phyloP scores from a whole-genome alignment of 108 stramenopile species.

The Cyclotella cryptica region DNA sequence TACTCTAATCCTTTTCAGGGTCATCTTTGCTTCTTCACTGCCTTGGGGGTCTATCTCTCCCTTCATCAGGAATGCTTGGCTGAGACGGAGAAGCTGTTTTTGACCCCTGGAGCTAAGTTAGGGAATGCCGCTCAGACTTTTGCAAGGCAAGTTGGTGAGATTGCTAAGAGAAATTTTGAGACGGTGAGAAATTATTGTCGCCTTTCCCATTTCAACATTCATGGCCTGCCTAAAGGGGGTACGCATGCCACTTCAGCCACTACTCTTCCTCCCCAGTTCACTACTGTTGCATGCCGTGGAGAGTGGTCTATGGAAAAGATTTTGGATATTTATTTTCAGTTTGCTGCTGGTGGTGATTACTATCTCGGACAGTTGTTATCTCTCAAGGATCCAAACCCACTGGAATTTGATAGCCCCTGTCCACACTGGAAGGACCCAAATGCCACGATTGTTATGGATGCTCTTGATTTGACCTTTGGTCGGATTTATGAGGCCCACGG shows the following conservation, averaged over 20 bases:
- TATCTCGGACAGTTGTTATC: conserved; percentile 52
- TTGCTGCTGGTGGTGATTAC: conserved; percentile 49
- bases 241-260: conserved; percentile 50
- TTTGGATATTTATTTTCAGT: conserved; percentile 54
- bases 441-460: background rate
- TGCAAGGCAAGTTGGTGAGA: conserved; percentile 14
- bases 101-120: conserved; percentile 1
- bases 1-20: conserved; percentile 36
- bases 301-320: conserved; percentile 56
- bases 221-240: conserved; percentile 49
- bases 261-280: conserved; percentile 45
- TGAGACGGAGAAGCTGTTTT: conserved; percentile 26
- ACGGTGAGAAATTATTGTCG: background rate
- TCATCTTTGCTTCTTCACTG: conserved; percentile 22
- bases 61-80: conserved; percentile 18
- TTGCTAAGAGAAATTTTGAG: conserved; percentile 11
- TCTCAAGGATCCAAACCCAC: conserved; percentile 30
- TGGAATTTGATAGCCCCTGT: conserved; percentile 36
- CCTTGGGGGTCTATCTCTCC: conserved; percentile 32
- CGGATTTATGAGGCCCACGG: conserved; percentile 1
- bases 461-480: background rate
- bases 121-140: conserved; percentile 31
- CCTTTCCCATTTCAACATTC: conserved; percentile 42
- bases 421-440: conserved; percentile 32
- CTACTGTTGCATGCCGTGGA: conserved; percentile 43